Evolutionary conservation across 345 rosid genomes (phyloP).

Genomic region (Citrus sinensis): DNA sequence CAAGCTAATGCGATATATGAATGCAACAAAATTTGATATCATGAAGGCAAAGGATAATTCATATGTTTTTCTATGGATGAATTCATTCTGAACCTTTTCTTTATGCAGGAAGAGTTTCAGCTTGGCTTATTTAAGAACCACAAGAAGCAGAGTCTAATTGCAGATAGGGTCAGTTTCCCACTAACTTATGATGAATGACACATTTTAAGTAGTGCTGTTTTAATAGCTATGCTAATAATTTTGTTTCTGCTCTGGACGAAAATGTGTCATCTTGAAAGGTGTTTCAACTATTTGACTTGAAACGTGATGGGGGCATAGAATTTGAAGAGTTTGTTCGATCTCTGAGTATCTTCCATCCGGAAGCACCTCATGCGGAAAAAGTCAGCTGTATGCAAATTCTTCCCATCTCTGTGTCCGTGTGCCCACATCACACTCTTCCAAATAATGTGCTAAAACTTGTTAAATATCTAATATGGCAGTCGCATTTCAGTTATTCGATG

Average conservation of each 20-base stretch:
- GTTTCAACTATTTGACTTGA: slow-evolving; percentile 61
- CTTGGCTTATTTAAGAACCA: slow-evolving; percentile 58
- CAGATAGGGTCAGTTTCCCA: slow-evolving; percentile 36
- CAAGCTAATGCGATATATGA: not conserved
- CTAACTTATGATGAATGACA: too few relatives aligned
- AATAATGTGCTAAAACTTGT: not conserved
- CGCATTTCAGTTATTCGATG: slow-evolving; percentile 51
- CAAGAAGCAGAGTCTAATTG: slow-evolving; percentile 43
- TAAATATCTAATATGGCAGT: slow-evolving; percentile 29
- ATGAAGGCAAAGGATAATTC: not conserved
- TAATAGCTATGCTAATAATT: not conserved
- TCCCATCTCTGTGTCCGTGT: not conserved
- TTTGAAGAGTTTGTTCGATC: slow-evolving; percentile 72
- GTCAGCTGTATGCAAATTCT: slow-evolving; percentile 43
- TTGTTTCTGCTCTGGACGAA: not conserved
- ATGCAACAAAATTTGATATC: not conserved
- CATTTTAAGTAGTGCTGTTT: not conserved
- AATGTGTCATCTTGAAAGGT: slow-evolving; percentile 27
- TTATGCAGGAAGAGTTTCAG: slow-evolving; percentile 66
- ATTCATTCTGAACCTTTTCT: not conserved
- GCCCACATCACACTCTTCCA: not conserved
- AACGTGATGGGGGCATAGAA: slow-evolving; percentile 56
- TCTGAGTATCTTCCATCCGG: slow-evolving; percentile 64
- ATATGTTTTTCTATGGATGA: not conserved
- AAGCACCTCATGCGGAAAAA: slow-evolving; percentile 54